A percentile compares a stretch with the other conserved stretches of the same genome.
These are phyloP conservation scores for Hypholoma fasciculare DNA, from an alignment of 768 basidiomycete species.

Conservation along the genomic window DNA sequence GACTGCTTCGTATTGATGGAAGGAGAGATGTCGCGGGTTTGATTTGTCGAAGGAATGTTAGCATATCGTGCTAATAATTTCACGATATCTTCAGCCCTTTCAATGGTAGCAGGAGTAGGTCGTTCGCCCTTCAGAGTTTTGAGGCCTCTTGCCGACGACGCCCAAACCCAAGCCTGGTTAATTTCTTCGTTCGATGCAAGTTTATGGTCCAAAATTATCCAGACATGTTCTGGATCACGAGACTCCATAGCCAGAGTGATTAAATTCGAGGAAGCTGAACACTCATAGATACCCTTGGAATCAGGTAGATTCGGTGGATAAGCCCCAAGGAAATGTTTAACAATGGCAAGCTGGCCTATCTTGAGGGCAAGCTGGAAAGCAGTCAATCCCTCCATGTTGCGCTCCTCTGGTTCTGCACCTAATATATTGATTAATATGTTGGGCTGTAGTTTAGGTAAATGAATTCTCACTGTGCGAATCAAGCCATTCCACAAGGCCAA, in stretches of 20 bases:
- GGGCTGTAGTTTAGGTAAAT: constrained; percentile 5
- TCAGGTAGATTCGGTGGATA: constrained; percentile 59
- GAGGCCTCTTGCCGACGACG: constrained; percentile 34
- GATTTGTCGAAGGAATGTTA: not conserved
- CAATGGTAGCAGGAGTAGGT: constrained; percentile 20
- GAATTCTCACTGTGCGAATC: constrained; percentile 61
- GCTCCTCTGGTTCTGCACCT: constrained; percentile 78
- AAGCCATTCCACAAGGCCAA: constrained; percentile 65
- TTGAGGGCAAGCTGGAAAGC: constrained; percentile 68
- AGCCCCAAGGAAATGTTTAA: constrained; percentile 61
- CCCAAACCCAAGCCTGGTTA: constrained; percentile 48
- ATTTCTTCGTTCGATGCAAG: constrained; percentile 52
- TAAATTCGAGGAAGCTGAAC: constrained; percentile 40
- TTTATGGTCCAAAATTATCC: constrained; percentile 60
- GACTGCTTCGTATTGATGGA: not conserved
- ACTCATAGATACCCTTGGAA: constrained; percentile 45
- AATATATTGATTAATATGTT: constrained; percentile 10
- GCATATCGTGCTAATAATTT: constrained; percentile 39
- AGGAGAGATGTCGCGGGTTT: not conserved
- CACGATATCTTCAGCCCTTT: constrained; percentile 49
- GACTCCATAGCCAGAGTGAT: constrained; percentile 62
- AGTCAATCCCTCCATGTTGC: constrained; percentile 55
- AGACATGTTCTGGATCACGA: constrained; percentile 61
- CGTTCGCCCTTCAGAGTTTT: constrained; percentile 19
- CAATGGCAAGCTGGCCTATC: constrained; percentile 49